A percentile compares a stretch with the other conserved stretches of the same genome.
phyloP scores from a whole-genome alignment of 306 rosid genomes.

The Medicago truncatula region DNA sequence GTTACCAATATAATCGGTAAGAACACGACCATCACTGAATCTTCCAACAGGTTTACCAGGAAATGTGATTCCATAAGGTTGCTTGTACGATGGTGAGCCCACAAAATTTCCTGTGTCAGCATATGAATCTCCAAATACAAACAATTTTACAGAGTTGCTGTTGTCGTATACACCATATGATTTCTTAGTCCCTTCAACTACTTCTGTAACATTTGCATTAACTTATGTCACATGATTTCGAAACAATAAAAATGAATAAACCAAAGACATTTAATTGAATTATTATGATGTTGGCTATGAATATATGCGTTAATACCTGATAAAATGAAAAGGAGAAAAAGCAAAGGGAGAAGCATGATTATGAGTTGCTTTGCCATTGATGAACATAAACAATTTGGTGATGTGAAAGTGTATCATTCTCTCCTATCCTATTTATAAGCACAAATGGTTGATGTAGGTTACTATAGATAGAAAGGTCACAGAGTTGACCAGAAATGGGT shows the following conservation, averaged over 20 bases:
- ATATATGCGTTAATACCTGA: not conserved
- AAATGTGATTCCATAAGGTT: slow-evolving; percentile 57
- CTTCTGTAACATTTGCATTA: slow-evolving; percentile 6
- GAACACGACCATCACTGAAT: slow-evolving; percentile 58
- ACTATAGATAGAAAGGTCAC: no score
- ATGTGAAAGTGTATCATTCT: not conserved
- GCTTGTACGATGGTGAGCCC: slow-evolving; percentile 38
- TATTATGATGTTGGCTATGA: no score
- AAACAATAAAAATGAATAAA: not conserved
- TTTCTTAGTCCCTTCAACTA: slow-evolving; percentile 33
- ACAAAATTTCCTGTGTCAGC: slow-evolving; percentile 59
- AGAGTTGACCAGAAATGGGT: no score
- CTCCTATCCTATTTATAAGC: no score
- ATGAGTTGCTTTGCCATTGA: not conserved
- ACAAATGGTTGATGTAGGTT: no score
- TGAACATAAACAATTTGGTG: not conserved
- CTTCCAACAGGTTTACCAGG: slow-evolving; percentile 65
- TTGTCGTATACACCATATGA: not conserved
- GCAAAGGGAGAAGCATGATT: not conserved
- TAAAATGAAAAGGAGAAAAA: not conserved
- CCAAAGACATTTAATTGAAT: not conserved
- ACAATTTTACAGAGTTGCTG: slow-evolving; percentile 35
- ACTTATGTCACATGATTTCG: not conserved
- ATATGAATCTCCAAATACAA: slow-evolving; percentile 66
- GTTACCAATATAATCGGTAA: slow-evolving; percentile 63